Evolutionary conservation across 768 basidiomycete species (phyloP).

Genomic region (Kondoa malvinella): DNA sequence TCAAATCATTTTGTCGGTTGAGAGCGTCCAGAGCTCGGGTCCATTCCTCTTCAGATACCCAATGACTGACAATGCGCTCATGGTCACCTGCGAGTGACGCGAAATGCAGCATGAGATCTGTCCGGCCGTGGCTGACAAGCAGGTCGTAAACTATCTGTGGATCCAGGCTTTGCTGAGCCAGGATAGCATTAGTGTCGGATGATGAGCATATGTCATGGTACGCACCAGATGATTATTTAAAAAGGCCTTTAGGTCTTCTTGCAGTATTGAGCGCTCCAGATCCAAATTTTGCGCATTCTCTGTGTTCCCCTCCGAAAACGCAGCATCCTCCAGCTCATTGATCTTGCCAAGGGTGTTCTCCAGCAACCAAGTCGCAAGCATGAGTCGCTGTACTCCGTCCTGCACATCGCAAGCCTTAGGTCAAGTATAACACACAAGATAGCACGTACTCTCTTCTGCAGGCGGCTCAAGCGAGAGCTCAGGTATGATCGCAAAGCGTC

Average conservation of each 20-base stretch:
- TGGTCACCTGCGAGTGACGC: slow-evolving; percentile 66
- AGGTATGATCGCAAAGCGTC: slow-evolving; percentile 83
- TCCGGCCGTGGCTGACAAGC: slow-evolving; percentile 80
- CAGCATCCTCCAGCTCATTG: slow-evolving; percentile 83
- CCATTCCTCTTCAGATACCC: slow-evolving; percentile 87
- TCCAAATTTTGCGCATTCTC: slow-evolving; percentile 64
- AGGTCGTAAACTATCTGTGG: slow-evolving; percentile 74
- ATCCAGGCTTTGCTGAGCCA: slow-evolving; percentile 66
- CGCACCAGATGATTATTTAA: slow-evolving; percentile 80
- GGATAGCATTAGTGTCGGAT: neutral
- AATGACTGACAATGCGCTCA: slow-evolving; percentile 72
- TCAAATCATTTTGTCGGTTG: slow-evolving; percentile 65
- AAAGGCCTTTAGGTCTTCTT: slow-evolving; percentile 85
- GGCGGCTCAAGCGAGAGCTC: slow-evolving; percentile 66
- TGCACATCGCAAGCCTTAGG: slow-evolving; percentile 29
- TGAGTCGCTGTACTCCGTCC: slow-evolving; percentile 88
- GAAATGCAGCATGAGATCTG: slow-evolving; percentile 78
- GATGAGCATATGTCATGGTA: neutral
- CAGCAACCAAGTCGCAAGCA: slow-evolving; percentile 94
- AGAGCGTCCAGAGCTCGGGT: slow-evolving; percentile 72
- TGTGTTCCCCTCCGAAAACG: slow-evolving; percentile 51
- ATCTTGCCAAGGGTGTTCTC: slow-evolving; percentile 95
- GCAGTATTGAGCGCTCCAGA: slow-evolving; percentile 60
- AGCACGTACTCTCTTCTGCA: slow-evolving; percentile 54
- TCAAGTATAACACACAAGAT: neutral